Evolutionary conservation across 2,329 filamentous ascomycete species (phyloP).

Genomic region (Fusarium penzigii): DNA sequence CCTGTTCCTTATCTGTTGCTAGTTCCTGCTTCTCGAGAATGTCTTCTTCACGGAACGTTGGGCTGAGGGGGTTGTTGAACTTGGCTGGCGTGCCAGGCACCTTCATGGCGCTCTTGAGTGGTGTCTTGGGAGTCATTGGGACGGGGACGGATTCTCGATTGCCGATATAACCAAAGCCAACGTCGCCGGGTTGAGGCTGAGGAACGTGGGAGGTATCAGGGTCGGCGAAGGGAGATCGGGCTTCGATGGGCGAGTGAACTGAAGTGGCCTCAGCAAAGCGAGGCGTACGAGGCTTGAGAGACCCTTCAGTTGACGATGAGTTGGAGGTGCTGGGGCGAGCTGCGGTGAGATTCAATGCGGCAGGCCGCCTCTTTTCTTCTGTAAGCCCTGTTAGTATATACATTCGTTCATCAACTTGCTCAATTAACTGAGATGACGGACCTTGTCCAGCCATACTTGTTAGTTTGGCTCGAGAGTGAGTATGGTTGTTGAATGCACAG

Average conservation of each 20-base stretch:
- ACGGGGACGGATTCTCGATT: conserved; percentile 59
- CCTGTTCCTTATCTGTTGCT: conserved; percentile 82
- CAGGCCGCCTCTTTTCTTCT: conserved; percentile 59
- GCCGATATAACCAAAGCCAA: conserved; percentile 90
- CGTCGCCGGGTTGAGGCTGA: conserved; percentile 75
- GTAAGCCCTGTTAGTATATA: conserved; percentile 25
- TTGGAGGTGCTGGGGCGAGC: conserved; percentile 50
- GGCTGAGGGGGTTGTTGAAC: conserved; percentile 78
- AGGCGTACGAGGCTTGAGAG: conserved; percentile 71
- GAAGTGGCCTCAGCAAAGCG: conserved; percentile 81
- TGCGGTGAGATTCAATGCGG: conserved; percentile 55
- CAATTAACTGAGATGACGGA: conserved; percentile 27
- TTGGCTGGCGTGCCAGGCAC: conserved; percentile 79
- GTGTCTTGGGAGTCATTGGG: conserved; percentile 71
- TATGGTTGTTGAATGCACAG: conserved; percentile 8
- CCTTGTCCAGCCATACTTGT: conserved; percentile 43
- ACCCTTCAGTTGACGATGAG: conserved; percentile 55
- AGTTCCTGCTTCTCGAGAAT: conserved; percentile 82
- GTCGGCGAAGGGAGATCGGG: conserved; percentile 59
- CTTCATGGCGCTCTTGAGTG: conserved; percentile 88
- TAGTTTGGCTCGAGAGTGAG: conserved; percentile 13
- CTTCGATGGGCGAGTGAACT: conserved; percentile 74
- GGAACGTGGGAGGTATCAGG: conserved; percentile 55
- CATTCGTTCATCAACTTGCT: not conserved
- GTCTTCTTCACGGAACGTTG: conserved; percentile 88